Evolutionary conservation across 208 protist genomes (phyloP).

Genomic region (Crithidia sp.): DNA sequence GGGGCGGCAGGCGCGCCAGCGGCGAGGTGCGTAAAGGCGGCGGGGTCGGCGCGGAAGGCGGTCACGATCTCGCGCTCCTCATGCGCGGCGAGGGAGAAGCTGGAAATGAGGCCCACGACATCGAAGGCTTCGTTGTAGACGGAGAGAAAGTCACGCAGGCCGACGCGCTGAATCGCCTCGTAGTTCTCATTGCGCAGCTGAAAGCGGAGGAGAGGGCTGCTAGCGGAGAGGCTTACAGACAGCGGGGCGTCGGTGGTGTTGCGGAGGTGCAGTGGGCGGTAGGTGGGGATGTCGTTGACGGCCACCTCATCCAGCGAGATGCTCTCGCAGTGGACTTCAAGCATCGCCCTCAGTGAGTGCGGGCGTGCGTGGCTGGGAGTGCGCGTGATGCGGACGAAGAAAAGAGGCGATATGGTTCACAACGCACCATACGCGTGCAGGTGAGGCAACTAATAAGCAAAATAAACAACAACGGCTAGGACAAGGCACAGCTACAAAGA

Average conservation of each 20-base stretch:
- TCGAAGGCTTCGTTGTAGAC: constrained; percentile 75
- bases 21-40: constrained; percentile 57
- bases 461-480: too few relatives aligned
- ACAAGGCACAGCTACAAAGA: too few relatives aligned
- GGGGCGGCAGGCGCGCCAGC: constrained; percentile 41
- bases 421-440: too few relatives aligned
- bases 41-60: constrained; percentile 57
- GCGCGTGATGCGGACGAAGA: too few relatives aligned
- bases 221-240: constrained; percentile 45
- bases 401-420: too few relatives aligned
- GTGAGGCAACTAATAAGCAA: too few relatives aligned
- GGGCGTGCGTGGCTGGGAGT: too few relatives aligned
- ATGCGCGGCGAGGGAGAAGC: constrained; percentile 36
- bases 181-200: constrained; percentile 71
- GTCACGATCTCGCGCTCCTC: constrained; percentile 65
- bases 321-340: constrained; percentile 41
- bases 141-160: constrained; percentile 16
- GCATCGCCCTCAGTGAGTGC: constrained; percentile 26
- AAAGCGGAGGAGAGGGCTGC: constrained; percentile 47
- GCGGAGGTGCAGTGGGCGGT: constrained; percentile 47
- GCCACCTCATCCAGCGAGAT: constrained; percentile 69
- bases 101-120: constrained; percentile 50
- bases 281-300: constrained; percentile 70
- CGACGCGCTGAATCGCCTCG: constrained; percentile 27
- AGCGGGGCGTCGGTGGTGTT: constrained; percentile 46